Conservation (phyloP, 345 rosid species). For the Syzygium oleosum region DNA sequence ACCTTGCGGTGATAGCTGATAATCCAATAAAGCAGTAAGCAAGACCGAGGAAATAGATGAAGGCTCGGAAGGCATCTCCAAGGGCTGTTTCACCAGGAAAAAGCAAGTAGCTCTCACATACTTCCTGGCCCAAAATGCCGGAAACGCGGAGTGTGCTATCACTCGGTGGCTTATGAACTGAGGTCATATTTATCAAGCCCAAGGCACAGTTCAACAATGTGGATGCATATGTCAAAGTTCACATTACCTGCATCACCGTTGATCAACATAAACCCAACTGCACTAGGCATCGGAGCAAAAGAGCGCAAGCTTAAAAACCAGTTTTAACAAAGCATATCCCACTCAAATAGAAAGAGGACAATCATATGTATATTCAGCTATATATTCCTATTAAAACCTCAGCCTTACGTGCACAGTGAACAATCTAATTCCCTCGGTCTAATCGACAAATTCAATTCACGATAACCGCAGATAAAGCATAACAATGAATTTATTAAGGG, state of each 20-base stretch:
- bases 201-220: conserved; percentile 1
- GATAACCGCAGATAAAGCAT: background rate
- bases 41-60: conserved; percentile 55
- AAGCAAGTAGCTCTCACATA: conserved; percentile 49
- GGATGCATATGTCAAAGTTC: background rate
- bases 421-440: background rate
- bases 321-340: background rate
- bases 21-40: conserved; percentile 89
- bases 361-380: background rate
- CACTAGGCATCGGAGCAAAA: background rate
- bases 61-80: conserved; percentile 35
- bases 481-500: background rate
- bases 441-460: background rate
- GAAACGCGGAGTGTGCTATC: conserved; percentile 10
- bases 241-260: background rate
- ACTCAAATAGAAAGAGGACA: background rate
- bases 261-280: background rate
- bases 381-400: background rate
- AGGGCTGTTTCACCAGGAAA: conserved; percentile 45
- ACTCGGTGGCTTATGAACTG: conserved; percentile 7
- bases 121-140: conserved; percentile 15
- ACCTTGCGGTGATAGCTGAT: conserved; percentile 72
- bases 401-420: background rate
- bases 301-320: background rate
- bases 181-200: conserved; percentile 29